Percentiles rank a stretch among this genome's conserved stretches.
These are phyloP conservation scores for Macrophomina pseudophaseolina DNA, from an alignment of 2,329 filamentous ascomycete species.

Conservation along the genomic window DNA sequence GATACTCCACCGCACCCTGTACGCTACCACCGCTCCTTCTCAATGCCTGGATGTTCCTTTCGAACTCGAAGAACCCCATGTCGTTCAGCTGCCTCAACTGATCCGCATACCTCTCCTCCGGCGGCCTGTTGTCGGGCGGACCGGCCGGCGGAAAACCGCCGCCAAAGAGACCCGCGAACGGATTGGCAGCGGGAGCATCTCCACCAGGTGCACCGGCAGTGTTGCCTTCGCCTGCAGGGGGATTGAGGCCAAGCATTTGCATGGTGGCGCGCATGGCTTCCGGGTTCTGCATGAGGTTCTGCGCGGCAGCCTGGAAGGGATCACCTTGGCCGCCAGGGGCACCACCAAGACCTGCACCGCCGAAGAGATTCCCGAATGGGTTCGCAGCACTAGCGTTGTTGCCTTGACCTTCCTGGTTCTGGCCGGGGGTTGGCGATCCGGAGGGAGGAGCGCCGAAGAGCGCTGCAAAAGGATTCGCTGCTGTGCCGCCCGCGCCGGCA, in stretches of 20 bases:
- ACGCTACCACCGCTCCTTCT: conserved; percentile 90
- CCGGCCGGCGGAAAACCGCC: conserved; percentile 40
- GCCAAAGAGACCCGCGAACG: conserved; percentile 51
- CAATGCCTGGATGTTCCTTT: conserved; percentile 86
- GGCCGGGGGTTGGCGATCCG: conserved; percentile 33
- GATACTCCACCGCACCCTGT: conserved; percentile 83
- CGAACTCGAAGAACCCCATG: conserved; percentile 98
- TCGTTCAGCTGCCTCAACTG: conserved; percentile 94
- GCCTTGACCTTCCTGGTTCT: conserved; percentile 40
- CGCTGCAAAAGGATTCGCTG: conserved; percentile 65
- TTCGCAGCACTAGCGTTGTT: conserved; percentile 51
- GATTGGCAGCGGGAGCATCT: conserved; percentile 55
- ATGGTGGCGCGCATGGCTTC: conserved; percentile 59
- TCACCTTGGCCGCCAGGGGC: conserved; percentile 49
- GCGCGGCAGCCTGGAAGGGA: conserved; percentile 54
- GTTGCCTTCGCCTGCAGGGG: conserved; percentile 46
- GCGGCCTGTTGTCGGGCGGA: conserved; percentile 81
- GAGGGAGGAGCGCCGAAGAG: conserved; percentile 54
- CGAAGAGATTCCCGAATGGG: conserved; percentile 72
- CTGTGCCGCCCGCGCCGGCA: conserved; percentile 35
- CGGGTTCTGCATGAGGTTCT: conserved; percentile 62
- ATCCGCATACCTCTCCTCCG: conserved; percentile 89
- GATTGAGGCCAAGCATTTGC: conserved; percentile 58
- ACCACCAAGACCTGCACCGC: conserved; percentile 33
- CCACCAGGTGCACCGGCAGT: conserved; percentile 41